Evolutionary conservation across 495 filamentous ascomycete genomes (phyloP), one percentile per base, ranked within the genome.

Genomic region (Penicillium diatomitis): DNA sequence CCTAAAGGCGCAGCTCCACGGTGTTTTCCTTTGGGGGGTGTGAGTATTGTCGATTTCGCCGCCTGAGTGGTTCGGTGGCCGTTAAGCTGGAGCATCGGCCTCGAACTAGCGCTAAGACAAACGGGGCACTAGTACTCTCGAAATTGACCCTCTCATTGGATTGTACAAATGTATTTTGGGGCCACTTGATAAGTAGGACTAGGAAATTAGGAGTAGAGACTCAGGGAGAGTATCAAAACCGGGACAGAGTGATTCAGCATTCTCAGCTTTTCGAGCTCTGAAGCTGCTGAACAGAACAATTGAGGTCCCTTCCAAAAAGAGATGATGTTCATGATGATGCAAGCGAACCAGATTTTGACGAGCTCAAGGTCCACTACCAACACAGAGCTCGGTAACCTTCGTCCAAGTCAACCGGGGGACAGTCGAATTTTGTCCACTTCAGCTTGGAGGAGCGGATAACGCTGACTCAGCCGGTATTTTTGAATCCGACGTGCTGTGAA

Each of bases 321-420:
- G 54, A 55, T 69, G 62, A 63, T 65, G 64, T 52, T 64, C 62
- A 62, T 55, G 35, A 67, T 67, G 64, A 63, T 65, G 62, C 57
- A 64, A 64, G 60, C 44, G 52, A 56, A 54, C 49, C 55, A 50
- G 10, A 53, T 29, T 52, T 50, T 29, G 29, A 35, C 2, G 1
- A 32, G 44, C 37, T 46, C 32, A 27, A 32, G 38, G 12, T 4
- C 30, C 41, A 11, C 5, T 33, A 8, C 41, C 41, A 43, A n/a
- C 20, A 20, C 20, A 20, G 20, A 20, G 20, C 20, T 20, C 20
- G 20, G 20, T 20, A 20, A 20, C 20, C 20, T 20, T 20, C 20
- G 20, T 20, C 20, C 20, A 20, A 20, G 20, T 20, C 20, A 20
- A 20, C 20, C 20, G 20, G 20, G 20, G 20, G 20, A 20, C 20